Percentiles rank a stretch among this genome's conserved stretches.
Evolutionary conservation across 768 basidiomycete species (phyloP).

Genomic region (Antrodiella citrinella): DNA sequence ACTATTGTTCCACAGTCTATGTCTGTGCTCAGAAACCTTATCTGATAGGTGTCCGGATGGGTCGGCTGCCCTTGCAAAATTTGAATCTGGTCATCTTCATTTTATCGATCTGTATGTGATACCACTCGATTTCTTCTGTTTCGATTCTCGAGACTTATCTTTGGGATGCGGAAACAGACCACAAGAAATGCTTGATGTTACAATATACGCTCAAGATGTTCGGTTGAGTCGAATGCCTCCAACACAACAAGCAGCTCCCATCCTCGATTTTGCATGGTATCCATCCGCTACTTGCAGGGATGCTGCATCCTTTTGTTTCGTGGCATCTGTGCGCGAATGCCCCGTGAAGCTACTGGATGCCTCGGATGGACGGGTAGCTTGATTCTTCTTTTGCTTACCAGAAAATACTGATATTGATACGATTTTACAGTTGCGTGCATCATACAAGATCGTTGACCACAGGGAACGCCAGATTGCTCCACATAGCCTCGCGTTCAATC

Average conservation of each 20-base stretch:
- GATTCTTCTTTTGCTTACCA: background rate
- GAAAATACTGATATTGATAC: too few relatives aligned
- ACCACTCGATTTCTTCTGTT: constrained; percentile 4
- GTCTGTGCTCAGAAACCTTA: background rate
- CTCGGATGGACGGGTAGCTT: constrained; percentile 58
- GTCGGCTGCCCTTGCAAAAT: constrained; percentile 53
- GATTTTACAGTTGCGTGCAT: constrained; percentile 66
- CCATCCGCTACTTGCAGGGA: constrained; percentile 57
- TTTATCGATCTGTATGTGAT: constrained; percentile 40
- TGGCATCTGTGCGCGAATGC: constrained; percentile 75
- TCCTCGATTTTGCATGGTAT: constrained; percentile 82
- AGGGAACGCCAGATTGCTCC: constrained; percentile 88
- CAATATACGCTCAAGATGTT: background rate
- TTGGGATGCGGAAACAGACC: too few relatives aligned
- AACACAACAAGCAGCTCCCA: constrained; percentile 49
- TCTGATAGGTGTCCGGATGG: constrained; percentile 67
- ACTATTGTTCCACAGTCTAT: background rate
- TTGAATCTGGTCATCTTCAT: constrained; percentile 63
- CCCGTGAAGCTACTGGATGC: constrained; percentile 85
- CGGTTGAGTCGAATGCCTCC: background rate
- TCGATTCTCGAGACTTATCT: too few relatives aligned
- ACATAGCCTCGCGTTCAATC: constrained; percentile 74
- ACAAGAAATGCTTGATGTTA: background rate
- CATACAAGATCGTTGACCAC: constrained; percentile 89
- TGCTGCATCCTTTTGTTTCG: constrained; percentile 70